A percentile compares a stretch with the other conserved stretches of the same genome.
These are phyloP conservation scores for Hypoxylon sp. DNA, from an alignment of 2,329 filamentous ascomycete species.

Conservation along the genomic window DNA sequence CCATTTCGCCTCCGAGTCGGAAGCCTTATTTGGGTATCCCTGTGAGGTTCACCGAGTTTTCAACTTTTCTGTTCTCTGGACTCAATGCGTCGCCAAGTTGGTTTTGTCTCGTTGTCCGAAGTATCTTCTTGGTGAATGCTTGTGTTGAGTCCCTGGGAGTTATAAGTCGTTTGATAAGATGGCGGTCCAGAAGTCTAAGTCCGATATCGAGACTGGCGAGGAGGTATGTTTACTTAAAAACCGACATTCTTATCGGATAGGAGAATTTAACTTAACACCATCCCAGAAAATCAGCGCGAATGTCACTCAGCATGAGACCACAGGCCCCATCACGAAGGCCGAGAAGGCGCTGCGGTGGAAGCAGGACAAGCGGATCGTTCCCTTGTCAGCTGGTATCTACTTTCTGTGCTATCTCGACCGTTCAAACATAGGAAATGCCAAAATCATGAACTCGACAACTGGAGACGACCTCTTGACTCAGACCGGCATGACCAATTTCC, in stretches of 20 bases:
- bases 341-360: conserved; percentile 54
- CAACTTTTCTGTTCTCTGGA: not conserved
- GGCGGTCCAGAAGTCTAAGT: conserved; percentile 30
- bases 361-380: conserved; percentile 67
- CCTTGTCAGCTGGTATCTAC: conserved; percentile 66
- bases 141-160: conserved; percentile 4
- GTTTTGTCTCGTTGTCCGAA: not conserved
- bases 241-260: not conserved
- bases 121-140: conserved; percentile 4
- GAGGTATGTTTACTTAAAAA: conserved; percentile 23
- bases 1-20: conserved; percentile 17
- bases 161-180: conserved; percentile 12
- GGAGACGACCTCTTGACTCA: conserved; percentile 54
- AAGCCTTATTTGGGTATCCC: conserved; percentile 12
- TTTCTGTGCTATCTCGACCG: conserved; percentile 70
- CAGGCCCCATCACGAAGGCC: conserved; percentile 48
- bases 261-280: conserved; percentile 20
- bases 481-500: conserved; percentile 52
- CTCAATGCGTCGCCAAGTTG: conserved; percentile 6
- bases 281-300: conserved; percentile 33
- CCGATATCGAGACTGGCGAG: conserved; percentile 39
- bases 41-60: conserved; percentile 12
- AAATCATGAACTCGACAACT: conserved; percentile 56
- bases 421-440: conserved; percentile 65
- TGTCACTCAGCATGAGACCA: conserved; percentile 18